Percentiles rank a stretch among this genome's conserved stretches.
These are phyloP conservation scores for Triglochin maritima DNA, from an alignment of 106 monocot genomes.

Conservation along the genomic window DNA sequence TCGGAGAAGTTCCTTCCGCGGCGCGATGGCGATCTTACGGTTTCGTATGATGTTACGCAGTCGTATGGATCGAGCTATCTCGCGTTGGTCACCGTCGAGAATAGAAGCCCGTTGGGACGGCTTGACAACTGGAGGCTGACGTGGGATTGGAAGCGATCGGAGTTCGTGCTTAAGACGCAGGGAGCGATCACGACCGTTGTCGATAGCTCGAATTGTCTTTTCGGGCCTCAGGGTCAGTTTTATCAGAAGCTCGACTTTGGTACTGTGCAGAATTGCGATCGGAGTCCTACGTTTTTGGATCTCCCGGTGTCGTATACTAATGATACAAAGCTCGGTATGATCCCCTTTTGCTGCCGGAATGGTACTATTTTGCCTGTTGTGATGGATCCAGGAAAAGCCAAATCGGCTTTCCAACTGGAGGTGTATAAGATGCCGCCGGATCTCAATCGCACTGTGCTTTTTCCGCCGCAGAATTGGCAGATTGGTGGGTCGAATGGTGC, in stretches of 20 bases:
- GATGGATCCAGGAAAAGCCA: slow-evolving; percentile 56
- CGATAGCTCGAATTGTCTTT: slow-evolving; percentile 43
- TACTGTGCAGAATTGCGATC: slow-evolving; percentile 49
- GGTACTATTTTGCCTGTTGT: slow-evolving; percentile 64
- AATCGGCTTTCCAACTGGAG: slow-evolving; percentile 74
- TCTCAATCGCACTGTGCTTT: slow-evolving; percentile 52
- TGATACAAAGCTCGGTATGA: slow-evolving; percentile 41
- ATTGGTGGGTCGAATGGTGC: slow-evolving; percentile 37
- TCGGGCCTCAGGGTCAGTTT: slow-evolving; percentile 44
- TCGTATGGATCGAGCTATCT: slow-evolving; percentile 53
- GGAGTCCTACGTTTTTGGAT: slow-evolving; percentile 48
- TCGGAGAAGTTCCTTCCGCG: slow-evolving; percentile 29
- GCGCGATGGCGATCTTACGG: slow-evolving; percentile 56
- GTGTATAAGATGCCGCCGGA: slow-evolving; percentile 98
- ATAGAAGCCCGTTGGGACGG: slow-evolving; percentile 47
- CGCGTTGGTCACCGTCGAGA: slow-evolving; percentile 55
- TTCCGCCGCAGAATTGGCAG: slow-evolving; percentile 51
- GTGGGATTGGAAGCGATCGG: slow-evolving; percentile 65
- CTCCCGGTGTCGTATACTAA: slow-evolving; percentile 42
- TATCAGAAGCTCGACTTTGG: slow-evolving; percentile 67
- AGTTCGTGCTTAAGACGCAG: slow-evolving; percentile 56
- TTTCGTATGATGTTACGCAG: slow-evolving; percentile 72
- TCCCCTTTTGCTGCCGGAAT: slow-evolving; percentile 75
- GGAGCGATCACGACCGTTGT: slow-evolving; percentile 47
- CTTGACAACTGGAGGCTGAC: slow-evolving; percentile 82